phyloP scores from a whole-genome alignment of 1,284 basidiomycete species.

The Agroathelia rolfsii region DNA sequence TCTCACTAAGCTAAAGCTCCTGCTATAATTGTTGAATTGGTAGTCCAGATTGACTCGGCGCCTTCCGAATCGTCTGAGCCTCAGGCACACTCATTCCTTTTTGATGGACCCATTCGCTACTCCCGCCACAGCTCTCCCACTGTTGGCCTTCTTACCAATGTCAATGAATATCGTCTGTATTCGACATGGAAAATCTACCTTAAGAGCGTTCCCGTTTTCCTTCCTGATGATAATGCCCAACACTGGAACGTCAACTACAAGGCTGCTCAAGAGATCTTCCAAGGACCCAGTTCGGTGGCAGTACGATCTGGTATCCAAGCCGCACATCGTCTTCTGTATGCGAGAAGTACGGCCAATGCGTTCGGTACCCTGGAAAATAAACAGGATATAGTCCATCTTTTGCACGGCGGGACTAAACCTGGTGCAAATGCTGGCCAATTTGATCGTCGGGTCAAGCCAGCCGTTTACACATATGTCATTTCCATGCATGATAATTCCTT shows the following conservation, averaged over 20 bases:
- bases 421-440: constrained; percentile 16
- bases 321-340: constrained; percentile 66
- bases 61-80: constrained; percentile 30
- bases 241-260: constrained; percentile 57
- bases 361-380: constrained; percentile 46
- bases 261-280: constrained; percentile 62
- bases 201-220: constrained; percentile 47
- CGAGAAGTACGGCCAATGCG: constrained; percentile 48
- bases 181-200: constrained; percentile 74
- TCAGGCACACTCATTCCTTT: constrained; percentile 41
- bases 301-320: constrained; percentile 59
- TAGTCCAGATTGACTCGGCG: constrained; percentile 29
- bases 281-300: constrained; percentile 47
- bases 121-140: constrained; percentile 61
- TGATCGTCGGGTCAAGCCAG: constrained; percentile 57
- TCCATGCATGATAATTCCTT: constrained; percentile 59
- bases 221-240: constrained; percentile 50
- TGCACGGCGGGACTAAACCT: constrained; percentile 32
- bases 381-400: constrained; percentile 37
- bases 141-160: constrained; percentile 48
- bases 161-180: constrained; percentile 57
- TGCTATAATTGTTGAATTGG: neutral
- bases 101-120: constrained; percentile 65
- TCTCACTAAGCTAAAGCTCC: constrained; percentile 1
- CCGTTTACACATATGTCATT: constrained; percentile 72